Evolutionary conservation across 805 yeast species (phyloP), one percentile per base, ranked within the genome.

Genomic region (Scheffersomyces stipitis): DNA sequence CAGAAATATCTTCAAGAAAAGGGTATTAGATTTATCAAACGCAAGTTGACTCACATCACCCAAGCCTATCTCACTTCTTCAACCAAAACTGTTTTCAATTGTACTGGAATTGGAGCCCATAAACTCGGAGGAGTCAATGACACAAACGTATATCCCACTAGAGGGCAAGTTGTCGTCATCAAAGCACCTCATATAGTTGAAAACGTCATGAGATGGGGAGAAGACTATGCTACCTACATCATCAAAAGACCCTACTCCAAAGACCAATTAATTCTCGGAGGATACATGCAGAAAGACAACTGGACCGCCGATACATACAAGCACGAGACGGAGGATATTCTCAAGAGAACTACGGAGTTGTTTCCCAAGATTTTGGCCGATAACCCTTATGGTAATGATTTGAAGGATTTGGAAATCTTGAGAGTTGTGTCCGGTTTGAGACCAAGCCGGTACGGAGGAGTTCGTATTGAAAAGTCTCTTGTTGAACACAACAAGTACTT

Each of bases 101-200:
- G 95, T 57, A 71, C 89, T 0, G 95, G 95, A 5, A 64, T 83
- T 15, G 86, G 89, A 8, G 85, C 93, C 2, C 66, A 66, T 31
- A 54, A 58, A 2, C 61, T 86, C 4, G 80, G 80, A 5, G 93
- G 90, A 9, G 86, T 83, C 13, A 61, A 65, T 15, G 95, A 86
- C 51, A 42, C 62, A 6, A 60, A 64, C 1, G 75, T 82, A 14
- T 83, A 80, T 46, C 91, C 95, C 5, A 78, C 86, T 1, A 67
- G 95, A 40, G 95, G 95, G 4, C 95, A 86, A 52, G 88, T 85
- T 17, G 82, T 84, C 14, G 81, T 84, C 7, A 70, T 85, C 15
- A 73, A 69, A 42, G 87, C 88, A 0, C 88, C 89, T 3, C 84
- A 82, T 48, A 66, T 84, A 41, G 64, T 63, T 23, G 79, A 77